phyloP scores from a whole-genome alignment of 2,329 filamentous ascomycete species.

The Pyricularia pennisetigena region DNA sequence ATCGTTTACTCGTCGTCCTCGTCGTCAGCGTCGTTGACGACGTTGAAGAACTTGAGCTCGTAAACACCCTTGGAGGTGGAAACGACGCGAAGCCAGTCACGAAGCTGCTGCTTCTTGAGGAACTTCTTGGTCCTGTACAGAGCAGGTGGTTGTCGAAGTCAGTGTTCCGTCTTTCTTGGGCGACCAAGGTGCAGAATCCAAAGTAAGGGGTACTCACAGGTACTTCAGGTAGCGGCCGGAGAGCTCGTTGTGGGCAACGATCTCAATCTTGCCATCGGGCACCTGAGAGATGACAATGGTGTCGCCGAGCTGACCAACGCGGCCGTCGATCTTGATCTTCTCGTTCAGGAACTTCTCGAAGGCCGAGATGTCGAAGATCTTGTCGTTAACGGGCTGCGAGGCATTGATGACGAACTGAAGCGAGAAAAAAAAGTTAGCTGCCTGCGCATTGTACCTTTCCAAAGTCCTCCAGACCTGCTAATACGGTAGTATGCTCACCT shows the following conservation, averaged over 20 bases:
- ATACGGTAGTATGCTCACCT: conserved; percentile 40
- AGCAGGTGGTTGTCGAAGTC: conserved; percentile 8
- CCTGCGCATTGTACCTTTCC: conserved; percentile 1
- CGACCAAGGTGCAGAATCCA: neutral
- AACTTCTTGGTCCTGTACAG: conserved; percentile 91
- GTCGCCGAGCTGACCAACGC: conserved; percentile 96
- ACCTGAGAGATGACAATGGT: conserved; percentile 80
- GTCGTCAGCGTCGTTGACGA: conserved; percentile 94
- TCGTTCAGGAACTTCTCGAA: conserved; percentile 99
- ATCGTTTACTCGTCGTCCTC: conserved; percentile 91
- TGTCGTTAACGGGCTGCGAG: conserved; percentile 94
- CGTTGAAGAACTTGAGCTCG: conserved; percentile 99
- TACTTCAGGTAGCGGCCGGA: conserved; percentile 99
- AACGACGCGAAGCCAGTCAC: conserved; percentile 99
- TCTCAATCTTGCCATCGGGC: conserved; percentile 96
- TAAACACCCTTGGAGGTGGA: conserved; percentile 97
- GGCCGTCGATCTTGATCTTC: conserved; percentile 98
- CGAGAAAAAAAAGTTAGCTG: conserved; percentile 9
- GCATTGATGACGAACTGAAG: conserved; percentile 96
- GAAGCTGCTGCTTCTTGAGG: conserved; percentile 99
- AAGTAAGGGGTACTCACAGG: conserved; percentile 52
- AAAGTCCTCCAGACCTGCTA: neutral
- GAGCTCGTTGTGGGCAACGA: conserved; percentile 95
- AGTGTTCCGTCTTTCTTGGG: conserved; percentile 9
- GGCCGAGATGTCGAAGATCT: conserved; percentile 98